Conservation (phyloP, 2,329 filamentous ascomycete species). For the Hysterium pulicare region DNA sequence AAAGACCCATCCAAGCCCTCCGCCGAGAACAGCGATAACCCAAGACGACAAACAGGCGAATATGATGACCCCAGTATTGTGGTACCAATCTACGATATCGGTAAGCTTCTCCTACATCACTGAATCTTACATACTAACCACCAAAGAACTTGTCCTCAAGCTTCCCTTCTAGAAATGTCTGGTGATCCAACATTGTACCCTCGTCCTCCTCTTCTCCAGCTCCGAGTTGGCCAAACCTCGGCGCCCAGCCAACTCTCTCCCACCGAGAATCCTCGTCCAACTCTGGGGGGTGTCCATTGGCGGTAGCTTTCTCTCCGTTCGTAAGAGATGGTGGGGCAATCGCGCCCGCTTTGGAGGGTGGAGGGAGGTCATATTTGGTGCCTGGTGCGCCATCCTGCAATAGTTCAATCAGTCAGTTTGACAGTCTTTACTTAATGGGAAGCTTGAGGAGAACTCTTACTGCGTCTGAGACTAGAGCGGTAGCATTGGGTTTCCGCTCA, state of each 20-base stretch:
- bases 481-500: conserved; percentile 58
- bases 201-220: conserved; percentile 52
- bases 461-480: conserved; percentile 74
- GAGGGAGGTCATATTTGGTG: conserved; percentile 72
- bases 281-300: conserved; percentile 52
- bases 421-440: no score
- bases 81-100: conserved; percentile 81
- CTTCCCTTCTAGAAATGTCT: conserved; percentile 79
- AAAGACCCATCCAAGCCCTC: conserved; percentile 88
- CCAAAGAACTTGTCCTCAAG: conserved; percentile 89
- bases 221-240: conserved; percentile 64
- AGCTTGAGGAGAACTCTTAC: conserved; percentile 34
- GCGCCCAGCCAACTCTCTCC: conserved; percentile 76
- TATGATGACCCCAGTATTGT: conserved; percentile 90
- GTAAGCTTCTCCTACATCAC: no score
- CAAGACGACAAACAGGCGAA: conserved; percentile 90
- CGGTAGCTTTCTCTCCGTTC: conserved; percentile 45
- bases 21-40: conserved; percentile 84
- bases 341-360: conserved; percentile 67
- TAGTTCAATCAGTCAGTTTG: conserved; percentile 1
- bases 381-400: conserved; percentile 63
- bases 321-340: conserved; percentile 51
- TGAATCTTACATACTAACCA: conserved; percentile 56
- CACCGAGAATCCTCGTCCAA: conserved; percentile 52
- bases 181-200: conserved; percentile 73